These are phyloP conservation scores for Anthracocystis walkeri DNA, from an alignment of 1,284 basidiomycete genomes.

Conservation along the genomic window DNA sequence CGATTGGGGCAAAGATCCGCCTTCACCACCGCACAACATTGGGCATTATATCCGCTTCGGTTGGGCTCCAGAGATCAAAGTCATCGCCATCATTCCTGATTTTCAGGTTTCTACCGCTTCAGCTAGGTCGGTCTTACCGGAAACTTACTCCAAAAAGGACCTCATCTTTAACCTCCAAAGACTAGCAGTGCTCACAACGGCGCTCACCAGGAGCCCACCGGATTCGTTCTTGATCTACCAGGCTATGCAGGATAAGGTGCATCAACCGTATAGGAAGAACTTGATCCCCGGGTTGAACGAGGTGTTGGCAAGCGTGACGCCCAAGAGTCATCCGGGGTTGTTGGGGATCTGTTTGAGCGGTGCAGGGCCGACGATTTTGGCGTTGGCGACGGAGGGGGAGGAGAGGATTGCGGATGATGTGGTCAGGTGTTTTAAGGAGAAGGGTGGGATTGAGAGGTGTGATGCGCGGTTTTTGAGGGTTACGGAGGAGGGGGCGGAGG, in stretches of 20 bases:
- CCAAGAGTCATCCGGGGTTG: constrained; percentile 87
- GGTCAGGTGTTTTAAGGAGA: constrained; percentile 54
- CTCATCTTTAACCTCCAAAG: constrained; percentile 96
- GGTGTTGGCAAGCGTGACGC: constrained; percentile 83
- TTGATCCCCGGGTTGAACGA: constrained; percentile 83
- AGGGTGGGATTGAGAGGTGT: constrained; percentile 57
- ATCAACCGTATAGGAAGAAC: constrained; percentile 93
- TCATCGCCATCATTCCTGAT: constrained; percentile 91
- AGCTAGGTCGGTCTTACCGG: constrained; percentile 88
- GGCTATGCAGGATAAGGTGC: constrained; percentile 98
- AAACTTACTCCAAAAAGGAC: constrained; percentile 87
- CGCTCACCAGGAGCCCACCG: constrained; percentile 88
- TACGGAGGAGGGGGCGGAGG: constrained; percentile 59
- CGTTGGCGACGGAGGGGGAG: constrained; percentile 80
- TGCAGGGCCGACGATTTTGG: constrained; percentile 96
- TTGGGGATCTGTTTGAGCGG: constrained; percentile 97
- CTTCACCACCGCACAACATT: constrained; percentile 86
- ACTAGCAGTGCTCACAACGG: constrained; percentile 96
- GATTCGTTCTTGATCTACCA: constrained; percentile 96
- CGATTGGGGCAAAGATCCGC: constrained; percentile 89
- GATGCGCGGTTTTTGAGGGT: constrained; percentile 62
- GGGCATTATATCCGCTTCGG: constrained; percentile 93
- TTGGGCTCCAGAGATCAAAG: constrained; percentile 88
- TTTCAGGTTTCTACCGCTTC: constrained; percentile 97
- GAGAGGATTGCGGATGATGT: constrained; percentile 62